Conservation (phyloP, 495 filamentous ascomycete species). For the Daldinia vernicosa region DNA sequence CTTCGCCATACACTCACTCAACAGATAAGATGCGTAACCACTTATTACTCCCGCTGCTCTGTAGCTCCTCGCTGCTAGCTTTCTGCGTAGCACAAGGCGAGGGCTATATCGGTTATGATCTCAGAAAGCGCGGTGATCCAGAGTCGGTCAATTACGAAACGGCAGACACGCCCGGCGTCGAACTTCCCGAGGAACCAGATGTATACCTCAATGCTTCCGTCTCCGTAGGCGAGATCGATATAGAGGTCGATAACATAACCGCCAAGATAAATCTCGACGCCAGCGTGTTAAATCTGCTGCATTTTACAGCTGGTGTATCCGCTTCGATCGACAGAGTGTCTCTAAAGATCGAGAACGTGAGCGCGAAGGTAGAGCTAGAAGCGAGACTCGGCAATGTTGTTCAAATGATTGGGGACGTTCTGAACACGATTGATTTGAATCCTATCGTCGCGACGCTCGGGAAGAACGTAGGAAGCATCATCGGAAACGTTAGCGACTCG, state of each 20-base stretch:
- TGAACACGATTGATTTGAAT: constrained; percentile 65
- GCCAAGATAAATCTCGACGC: constrained; percentile 68
- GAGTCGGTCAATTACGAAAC: constrained; percentile 61
- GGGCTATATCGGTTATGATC: constrained; percentile 65
- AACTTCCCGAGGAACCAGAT: constrained; percentile 56
- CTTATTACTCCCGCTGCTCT: constrained; percentile 24
- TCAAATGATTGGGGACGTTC: constrained; percentile 61
- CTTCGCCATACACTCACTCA: background rate
- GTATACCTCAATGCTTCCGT: constrained; percentile 66
- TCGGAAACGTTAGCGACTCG: constrained; percentile 54
- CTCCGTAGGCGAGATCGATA: constrained; percentile 60
- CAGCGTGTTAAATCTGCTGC: constrained; percentile 62
- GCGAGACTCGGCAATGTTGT: constrained; percentile 65
- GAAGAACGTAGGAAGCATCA: constrained; percentile 55
- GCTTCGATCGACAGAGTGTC: constrained; percentile 61
- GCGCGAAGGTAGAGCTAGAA: constrained; percentile 65
- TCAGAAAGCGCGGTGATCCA: constrained; percentile 58
- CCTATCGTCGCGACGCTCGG: constrained; percentile 64
- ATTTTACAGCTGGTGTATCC: constrained; percentile 66
- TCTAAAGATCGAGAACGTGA: constrained; percentile 63
- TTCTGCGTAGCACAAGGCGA: constrained; percentile 39
- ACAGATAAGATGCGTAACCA: background rate
- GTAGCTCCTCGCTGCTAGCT: constrained; percentile 32
- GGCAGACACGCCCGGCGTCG: constrained; percentile 56
- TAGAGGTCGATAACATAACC: constrained; percentile 64